Evolutionary conservation across 371 early-diverging fungal genomes (phyloP), one percentile per base, ranked within the genome.

Genomic region (Haplosporangium sp.): DNA sequence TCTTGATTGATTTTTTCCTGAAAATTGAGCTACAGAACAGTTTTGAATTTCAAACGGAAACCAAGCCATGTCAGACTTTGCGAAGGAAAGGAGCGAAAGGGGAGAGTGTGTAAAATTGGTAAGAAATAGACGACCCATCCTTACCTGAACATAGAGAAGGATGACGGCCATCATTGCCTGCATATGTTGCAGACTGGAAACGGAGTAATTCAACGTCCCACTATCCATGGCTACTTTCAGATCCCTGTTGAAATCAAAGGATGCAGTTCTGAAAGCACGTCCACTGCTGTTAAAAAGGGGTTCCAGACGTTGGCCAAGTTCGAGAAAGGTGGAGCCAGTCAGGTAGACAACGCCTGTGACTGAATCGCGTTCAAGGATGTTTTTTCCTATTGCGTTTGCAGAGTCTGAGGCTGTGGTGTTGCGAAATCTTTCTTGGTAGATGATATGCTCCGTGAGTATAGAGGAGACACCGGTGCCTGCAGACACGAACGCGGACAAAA

Each of bases 321-420:
- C 69, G 1, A 14, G 5, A 42, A 58, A 79, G 48, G 53, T 36
- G 7, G 72, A 40, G 0, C 55, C 51, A 1, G 73, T 72, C 20
- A 79, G 52, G 23, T 68, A 72, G 41, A 79, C 73, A 45, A 79
- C 57, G 18, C 73, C 79, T 7, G 46, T 65, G n/a, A 72, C 72
- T 5, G 55, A 38, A 5, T 13, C 51, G 16, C 37, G 58, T 5
- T 61, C 41, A 1, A 6, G 43, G 41, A 77, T 62, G 40, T 11
- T 40, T 2, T 57, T 45, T 38, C 56, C 55, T 1, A 70, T 21
- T 29, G 1, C 4, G 1, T n/a, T 21, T 2, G 63, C n/a, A 36
- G 48, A 13, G 10, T 38, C 23, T 3, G 63, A 20, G 52, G n/a
- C 23, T 12, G 75, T 72, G 29, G 45, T 38, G 29, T 55, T 76